phyloP scores from a whole-genome alignment of 2,329 filamentous ascomycete genomes.

The Stemphylium lycopersici region DNA sequence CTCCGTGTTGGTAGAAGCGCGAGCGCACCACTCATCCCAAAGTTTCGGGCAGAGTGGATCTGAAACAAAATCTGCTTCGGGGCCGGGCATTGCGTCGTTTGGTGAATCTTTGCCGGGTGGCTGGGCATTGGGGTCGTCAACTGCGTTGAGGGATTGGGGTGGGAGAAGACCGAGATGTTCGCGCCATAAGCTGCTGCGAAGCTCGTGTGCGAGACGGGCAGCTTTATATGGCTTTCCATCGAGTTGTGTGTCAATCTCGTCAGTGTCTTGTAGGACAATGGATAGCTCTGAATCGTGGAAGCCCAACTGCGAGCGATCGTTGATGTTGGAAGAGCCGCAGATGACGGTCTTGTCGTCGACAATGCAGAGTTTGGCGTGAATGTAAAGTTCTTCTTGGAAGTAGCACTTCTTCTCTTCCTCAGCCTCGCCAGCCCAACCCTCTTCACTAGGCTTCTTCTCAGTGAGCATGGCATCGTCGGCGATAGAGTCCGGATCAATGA shows the following conservation, averaged over 20 bases:
- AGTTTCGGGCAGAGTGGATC: conserved; percentile 65
- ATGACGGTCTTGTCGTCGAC: conserved; percentile 85
- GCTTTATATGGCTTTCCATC: conserved; percentile 77
- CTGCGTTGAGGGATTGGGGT: conserved; percentile 71
- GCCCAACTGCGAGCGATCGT: conserved; percentile 87
- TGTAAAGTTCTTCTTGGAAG: conserved; percentile 94
- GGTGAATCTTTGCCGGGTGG: conserved; percentile 70
- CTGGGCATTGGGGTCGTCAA: conserved; percentile 74
- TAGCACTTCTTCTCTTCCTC: conserved; percentile 84
- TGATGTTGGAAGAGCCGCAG: conserved; percentile 88
- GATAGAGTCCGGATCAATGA: conserved; percentile 65
- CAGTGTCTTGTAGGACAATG: conserved; percentile 86
- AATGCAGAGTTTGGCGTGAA: conserved; percentile 90
- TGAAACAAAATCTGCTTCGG: conserved; percentile 65
- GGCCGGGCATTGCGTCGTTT: conserved; percentile 77
- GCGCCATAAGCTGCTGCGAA: conserved; percentile 83
- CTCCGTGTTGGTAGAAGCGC: conserved; percentile 73
- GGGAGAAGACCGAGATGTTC: conserved; percentile 87
- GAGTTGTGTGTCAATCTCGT: conserved; percentile 74
- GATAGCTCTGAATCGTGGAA: conserved; percentile 90
- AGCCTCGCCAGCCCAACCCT: conserved; percentile 75
- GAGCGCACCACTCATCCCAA: conserved; percentile 70
- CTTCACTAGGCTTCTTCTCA: conserved; percentile 67
- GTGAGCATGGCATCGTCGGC: conserved; percentile 84
- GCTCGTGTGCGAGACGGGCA: conserved; percentile 79